These are phyloP conservation scores for Monilinia fructigena DNA, from an alignment of 2,329 filamentous ascomycete species.

Conservation along the genomic window DNA sequence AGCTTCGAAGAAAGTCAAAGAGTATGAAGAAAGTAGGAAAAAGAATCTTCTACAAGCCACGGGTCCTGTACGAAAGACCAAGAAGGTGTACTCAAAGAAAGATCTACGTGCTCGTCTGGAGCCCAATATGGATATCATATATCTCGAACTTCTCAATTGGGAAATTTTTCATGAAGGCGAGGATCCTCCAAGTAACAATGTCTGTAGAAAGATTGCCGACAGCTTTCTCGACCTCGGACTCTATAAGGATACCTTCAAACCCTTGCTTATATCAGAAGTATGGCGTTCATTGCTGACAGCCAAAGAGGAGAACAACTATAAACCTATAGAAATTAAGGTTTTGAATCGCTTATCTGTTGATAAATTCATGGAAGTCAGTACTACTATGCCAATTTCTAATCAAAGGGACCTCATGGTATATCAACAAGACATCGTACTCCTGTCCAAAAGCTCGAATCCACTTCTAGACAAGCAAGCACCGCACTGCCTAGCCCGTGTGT, in stretches of 20 bases:
- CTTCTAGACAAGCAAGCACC: conserved; percentile 63
- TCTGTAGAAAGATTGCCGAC: conserved; percentile 74
- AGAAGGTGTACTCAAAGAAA: conserved; percentile 77
- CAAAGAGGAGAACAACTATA: conserved; percentile 80
- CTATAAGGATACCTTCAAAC: conserved; percentile 89
- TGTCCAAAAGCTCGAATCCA: conserved; percentile 73
- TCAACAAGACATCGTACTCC: conserved; percentile 85
- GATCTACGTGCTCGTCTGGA: conserved; percentile 92
- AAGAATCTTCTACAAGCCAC: conserved; percentile 54
- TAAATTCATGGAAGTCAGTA: conserved; percentile 88
- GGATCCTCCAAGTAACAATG: conserved; percentile 74
- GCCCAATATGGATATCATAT: conserved; percentile 81
- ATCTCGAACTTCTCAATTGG: conserved; percentile 86
- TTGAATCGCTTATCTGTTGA: conserved; percentile 87
- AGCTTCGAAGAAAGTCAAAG: conserved; percentile 38
- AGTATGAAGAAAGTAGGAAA: conserved; percentile 48
- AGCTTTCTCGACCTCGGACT: conserved; percentile 72
- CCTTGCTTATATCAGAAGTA: conserved; percentile 85
- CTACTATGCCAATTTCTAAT: conserved; percentile 68
- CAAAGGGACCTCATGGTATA: conserved; percentile 70
- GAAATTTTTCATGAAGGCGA: conserved; percentile 90
- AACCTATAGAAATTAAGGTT: conserved; percentile 83
- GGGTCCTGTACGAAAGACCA: conserved; percentile 79
- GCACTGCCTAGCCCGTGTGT: conserved; percentile 84
- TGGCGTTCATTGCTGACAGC: conserved; percentile 92